A percentile compares a stretch with the other conserved stretches of the same genome.
Evolutionary conservation across 352 stramenopile species (phyloP).

Genomic region (Globisporangium emineosum): DNA sequence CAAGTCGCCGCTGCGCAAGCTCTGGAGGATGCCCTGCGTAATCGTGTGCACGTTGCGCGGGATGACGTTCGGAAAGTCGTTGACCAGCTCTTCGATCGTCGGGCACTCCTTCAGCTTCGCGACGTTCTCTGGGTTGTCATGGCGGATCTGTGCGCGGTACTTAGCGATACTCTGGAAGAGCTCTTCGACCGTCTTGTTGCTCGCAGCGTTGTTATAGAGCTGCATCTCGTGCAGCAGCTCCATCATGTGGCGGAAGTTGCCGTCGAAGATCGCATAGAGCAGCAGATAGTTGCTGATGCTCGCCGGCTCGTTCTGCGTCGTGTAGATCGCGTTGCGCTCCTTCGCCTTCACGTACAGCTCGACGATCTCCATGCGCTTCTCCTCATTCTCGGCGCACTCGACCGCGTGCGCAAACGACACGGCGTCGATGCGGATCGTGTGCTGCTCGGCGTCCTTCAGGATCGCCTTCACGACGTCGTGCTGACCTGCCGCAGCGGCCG

Average conservation of each 20-base stretch:
- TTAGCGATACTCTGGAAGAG: conserved; percentile 59
- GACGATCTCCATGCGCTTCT: conserved; percentile 41
- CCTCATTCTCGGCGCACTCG: conserved; percentile 40
- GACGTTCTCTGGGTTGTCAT: conserved; percentile 15
- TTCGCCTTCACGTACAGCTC: conserved; percentile 60
- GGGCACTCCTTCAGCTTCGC: conserved; percentile 37
- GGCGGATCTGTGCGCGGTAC: conserved; percentile 31
- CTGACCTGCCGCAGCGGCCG: conserved; percentile 35
- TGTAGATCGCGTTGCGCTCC: conserved; percentile 48
- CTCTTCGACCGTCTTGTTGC: conserved; percentile 35
- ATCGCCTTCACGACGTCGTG: conserved; percentile 37
- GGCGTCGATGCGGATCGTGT: conserved; percentile 47
- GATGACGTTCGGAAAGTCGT: conserved; percentile 55
- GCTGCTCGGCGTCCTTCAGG: conserved; percentile 34
- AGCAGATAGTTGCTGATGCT: conserved; percentile 68
- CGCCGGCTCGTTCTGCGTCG: conserved; percentile 39
- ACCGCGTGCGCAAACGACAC: conserved; percentile 66
- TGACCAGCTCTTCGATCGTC: conserved; percentile 53
- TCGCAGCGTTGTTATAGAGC: conserved; percentile 48
- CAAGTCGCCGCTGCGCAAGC: conserved; percentile 46
- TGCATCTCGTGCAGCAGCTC: conserved; percentile 78
- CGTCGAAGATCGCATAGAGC: conserved; percentile 56
- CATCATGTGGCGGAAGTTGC: conserved; percentile 74
- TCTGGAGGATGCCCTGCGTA: conserved; percentile 44
- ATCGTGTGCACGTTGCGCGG: conserved; percentile 47